phyloP scores from a whole-genome alignment of 1,284 basidiomycete species.

The Filobasidium uniguttulatum region DNA sequence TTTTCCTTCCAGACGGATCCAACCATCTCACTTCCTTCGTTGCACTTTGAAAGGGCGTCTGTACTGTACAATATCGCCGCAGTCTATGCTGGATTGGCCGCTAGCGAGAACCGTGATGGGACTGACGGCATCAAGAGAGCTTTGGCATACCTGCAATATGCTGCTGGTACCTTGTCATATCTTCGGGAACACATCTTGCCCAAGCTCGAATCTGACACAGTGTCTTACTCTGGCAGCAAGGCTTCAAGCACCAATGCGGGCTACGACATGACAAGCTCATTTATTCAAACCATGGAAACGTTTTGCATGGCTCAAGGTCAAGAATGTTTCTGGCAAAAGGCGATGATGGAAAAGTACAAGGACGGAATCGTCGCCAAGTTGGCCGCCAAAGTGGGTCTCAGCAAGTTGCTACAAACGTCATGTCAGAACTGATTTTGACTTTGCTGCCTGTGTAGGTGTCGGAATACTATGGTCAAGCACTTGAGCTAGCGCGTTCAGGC shows the following conservation, averaged over 20 bases:
- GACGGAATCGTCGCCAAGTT: slow-evolving; percentile 77
- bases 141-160: slow-evolving; percentile 56
- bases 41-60: slow-evolving; percentile 62
- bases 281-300: slow-evolving; percentile 53
- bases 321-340: slow-evolving; percentile 93
- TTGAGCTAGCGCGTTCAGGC: slow-evolving; percentile 45
- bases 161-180: slow-evolving; percentile 61
- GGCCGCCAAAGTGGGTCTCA: slow-evolving; percentile 48
- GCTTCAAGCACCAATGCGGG: slow-evolving; percentile 18
- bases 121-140: slow-evolving; percentile 62
- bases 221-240: slow-evolving; percentile 35
- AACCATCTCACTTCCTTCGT: slow-evolving; percentile 53
- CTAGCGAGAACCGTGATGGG: slow-evolving; percentile 48
- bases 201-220: slow-evolving; percentile 42
- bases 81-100: slow-evolving; percentile 47
- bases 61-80: slow-evolving; percentile 74
- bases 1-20: slow-evolving; percentile 38
- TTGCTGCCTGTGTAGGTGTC: slow-evolving; percentile 43
- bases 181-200: slow-evolving; percentile 49
- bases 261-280: slow-evolving; percentile 51
- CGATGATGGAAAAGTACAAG: slow-evolving; percentile 64
- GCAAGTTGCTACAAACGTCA: not conserved
- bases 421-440: not conserved
- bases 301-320: slow-evolving; percentile 90
- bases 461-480: slow-evolving; percentile 51